phyloP scores from a whole-genome alignment of 2,329 filamentous ascomycete species.

The Onygenales sp. region DNA sequence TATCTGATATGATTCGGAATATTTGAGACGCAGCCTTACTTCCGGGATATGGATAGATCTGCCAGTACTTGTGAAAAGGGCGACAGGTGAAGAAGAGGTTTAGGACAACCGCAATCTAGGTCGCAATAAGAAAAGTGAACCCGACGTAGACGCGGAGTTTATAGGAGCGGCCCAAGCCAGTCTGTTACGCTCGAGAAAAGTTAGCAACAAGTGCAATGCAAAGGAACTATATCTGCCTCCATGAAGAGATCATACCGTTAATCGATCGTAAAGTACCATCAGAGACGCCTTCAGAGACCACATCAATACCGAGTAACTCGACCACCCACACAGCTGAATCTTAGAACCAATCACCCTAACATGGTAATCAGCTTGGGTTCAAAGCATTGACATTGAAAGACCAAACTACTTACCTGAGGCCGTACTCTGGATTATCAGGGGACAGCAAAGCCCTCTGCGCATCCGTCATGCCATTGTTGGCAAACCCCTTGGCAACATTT shows the following conservation, averaged over 20 bases:
- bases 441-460: conserved; percentile 38
- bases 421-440: conserved; percentile 38
- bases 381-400: neutral
- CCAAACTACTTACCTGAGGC: conserved; percentile 10
- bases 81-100: conserved; percentile 43
- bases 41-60: conserved; percentile 49
- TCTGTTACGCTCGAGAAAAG: neutral
- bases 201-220: neutral
- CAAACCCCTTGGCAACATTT: conserved; percentile 31
- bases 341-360: conserved; percentile 44
- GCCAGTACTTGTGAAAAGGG: conserved; percentile 47
- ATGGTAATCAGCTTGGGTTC: neutral
- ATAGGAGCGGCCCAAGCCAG: conserved; percentile 26
- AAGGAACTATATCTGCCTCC: neutral
- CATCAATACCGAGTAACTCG: conserved; percentile 42
- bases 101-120: conserved; percentile 41
- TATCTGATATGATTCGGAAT: conserved; percentile 40
- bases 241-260: conserved; percentile 32
- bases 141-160: conserved; percentile 43
- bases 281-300: conserved; percentile 48
- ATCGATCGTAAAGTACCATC: conserved; percentile 46
- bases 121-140: conserved; percentile 40
- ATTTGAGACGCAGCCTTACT: conserved; percentile 34
- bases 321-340: conserved; percentile 46
- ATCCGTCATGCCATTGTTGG: conserved; percentile 50